Conservation (phyloP, 306 rosid species). For the Hylodesmum podocarpum region DNA sequence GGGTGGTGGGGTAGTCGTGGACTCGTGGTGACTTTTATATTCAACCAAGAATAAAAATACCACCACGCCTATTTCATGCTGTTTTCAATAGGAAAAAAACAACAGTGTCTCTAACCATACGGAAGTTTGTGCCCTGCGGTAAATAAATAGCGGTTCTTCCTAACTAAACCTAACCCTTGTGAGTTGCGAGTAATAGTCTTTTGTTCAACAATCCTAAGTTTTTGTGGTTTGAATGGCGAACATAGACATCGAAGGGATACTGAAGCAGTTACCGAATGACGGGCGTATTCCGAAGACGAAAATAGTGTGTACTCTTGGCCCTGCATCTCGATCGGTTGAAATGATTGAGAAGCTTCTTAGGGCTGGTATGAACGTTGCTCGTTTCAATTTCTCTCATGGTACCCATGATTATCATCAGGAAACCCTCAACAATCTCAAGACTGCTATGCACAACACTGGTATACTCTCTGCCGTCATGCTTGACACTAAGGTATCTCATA, state of each 20-base stretch:
- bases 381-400: slow-evolving; percentile 94
- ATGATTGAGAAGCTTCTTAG: slow-evolving; percentile 79
- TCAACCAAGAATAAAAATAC: background rate
- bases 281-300: slow-evolving; percentile 87
- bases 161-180: background rate
- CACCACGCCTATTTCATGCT: background rate
- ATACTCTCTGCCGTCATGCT: slow-evolving; percentile 93
- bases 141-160: background rate
- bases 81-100: background rate
- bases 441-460: slow-evolving; percentile 81
- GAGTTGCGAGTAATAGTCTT: no score
- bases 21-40: background rate
- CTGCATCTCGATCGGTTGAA: slow-evolving; percentile 80
- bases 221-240: slow-evolving; percentile 49
- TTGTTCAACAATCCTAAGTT: background rate
- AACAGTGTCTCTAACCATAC: background rate
- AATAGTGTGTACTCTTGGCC: slow-evolving; percentile 89
- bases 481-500: slow-evolving; percentile 85
- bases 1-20: background rate
- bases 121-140: background rate
- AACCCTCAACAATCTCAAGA: slow-evolving; percentile 77
- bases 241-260: slow-evolving; percentile 81
- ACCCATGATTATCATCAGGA: slow-evolving; percentile 92
- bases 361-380: slow-evolving; percentile 96
- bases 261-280: slow-evolving; percentile 69